Percentiles rank a stretch among this genome's conserved stretches.
These are phyloP conservation scores for Tolypocladium nubicola DNA, from an alignment of 2,329 filamentous ascomycete species.

Conservation along the genomic window DNA sequence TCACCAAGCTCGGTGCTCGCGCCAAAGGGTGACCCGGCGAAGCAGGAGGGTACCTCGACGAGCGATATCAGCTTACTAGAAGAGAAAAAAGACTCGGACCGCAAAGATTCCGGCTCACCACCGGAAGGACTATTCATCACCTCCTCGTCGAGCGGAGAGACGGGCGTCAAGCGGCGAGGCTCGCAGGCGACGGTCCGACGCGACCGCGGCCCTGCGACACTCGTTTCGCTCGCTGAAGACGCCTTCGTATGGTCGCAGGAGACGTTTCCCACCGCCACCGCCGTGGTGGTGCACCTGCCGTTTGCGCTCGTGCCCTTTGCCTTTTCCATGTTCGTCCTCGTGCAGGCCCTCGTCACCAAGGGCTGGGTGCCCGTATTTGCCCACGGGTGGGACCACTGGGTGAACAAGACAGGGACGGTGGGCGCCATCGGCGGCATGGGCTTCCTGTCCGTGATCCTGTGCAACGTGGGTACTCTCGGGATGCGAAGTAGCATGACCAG, in stretches of 20 bases:
- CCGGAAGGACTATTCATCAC: not conserved
- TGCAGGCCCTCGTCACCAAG: conserved; percentile 61
- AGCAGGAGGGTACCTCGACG: not conserved
- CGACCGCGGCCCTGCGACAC: conserved; percentile 25
- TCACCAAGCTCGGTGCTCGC: not conserved
- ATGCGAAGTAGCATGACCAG: not conserved
- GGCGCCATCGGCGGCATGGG: conserved; percentile 64
- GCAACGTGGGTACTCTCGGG: conserved; percentile 47
- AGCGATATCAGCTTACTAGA: conserved; percentile 4
- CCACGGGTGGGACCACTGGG: conserved; percentile 65
- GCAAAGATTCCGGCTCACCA: not conserved
- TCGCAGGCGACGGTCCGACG: not conserved
- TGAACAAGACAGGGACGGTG: conserved; percentile 55
- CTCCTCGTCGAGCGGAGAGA: not conserved
- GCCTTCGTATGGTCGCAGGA: conserved; percentile 50
- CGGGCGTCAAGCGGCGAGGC: not conserved
- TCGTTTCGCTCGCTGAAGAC: conserved; percentile 38
- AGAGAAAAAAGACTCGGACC: conserved; percentile 1
- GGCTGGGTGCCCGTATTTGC: conserved; percentile 68
- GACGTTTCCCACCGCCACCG: conserved; percentile 59
- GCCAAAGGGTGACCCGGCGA: not conserved
- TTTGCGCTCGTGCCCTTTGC: conserved; percentile 61
- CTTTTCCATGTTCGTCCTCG: conserved; percentile 64
- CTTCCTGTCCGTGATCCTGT: conserved; percentile 59
- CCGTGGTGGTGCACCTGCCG: conserved; percentile 55